Evolutionary conservation across 768 basidiomycete species (phyloP), one percentile per base, ranked within the genome.

Genomic region (Solioccasus polychromus): DNA sequence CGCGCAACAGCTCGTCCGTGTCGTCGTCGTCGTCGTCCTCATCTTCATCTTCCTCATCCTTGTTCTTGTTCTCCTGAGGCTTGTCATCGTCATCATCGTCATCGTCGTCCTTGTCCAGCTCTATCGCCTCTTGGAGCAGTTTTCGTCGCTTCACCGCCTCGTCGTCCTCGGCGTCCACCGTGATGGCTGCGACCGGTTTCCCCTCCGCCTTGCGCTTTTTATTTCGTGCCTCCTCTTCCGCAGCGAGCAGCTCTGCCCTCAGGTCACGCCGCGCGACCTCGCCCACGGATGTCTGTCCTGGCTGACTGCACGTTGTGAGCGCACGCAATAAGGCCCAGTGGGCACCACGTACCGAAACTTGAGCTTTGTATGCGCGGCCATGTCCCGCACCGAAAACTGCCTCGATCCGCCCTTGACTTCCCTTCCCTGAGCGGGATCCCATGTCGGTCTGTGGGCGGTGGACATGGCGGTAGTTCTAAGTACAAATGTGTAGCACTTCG

Each of bases 291-390:
- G 89, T 92, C 66, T 99, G 95, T 8, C 95, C 95, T 3, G 87
- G 79, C 75, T 96, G 92, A 24, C 88, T 88, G 50, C 25, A 22
- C 32, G 12, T 6, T 1, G 8, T 20, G 38, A 42, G 34, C 14
- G 18, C 1, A 32, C n/a, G 8, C 4, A 4, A n/a, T 17, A 1
- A 5, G 18, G 19, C 1, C 7, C 31, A 34, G 32, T 2, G n/a
- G 1, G 8, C 0, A 10, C 2, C 19, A 62, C 78, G 44, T 48
- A 89, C 84, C 95, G 84, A 71, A 99, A 99, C 73, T 99, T 99
- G 57, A 99, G 86, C 68, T 96, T 95, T 2, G 95, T 99, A 66
- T 97, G 89, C 3, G 91, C 77, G 6, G 95, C 91, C 80, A 97
- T 88, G 64, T 96, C 92, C 51, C 89, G 81, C 60, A 90, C 86